Percentiles rank a stretch among this genome's conserved stretches.
phyloP scores from a whole-genome alignment of 2,329 filamentous ascomycete species.

The Hymenoscyphus linearis region DNA sequence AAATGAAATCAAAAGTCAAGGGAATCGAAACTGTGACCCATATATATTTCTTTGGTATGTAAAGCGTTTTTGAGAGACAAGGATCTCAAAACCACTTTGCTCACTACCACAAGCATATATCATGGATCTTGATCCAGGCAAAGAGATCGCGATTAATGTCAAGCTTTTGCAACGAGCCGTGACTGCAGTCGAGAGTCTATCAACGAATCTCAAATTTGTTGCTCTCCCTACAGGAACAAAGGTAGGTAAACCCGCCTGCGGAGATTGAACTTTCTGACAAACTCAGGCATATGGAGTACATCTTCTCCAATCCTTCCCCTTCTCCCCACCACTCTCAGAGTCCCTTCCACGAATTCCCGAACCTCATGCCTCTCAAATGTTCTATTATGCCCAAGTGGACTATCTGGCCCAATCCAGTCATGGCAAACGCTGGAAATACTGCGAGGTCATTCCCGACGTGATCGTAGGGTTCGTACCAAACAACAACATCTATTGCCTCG shows the following conservation, averaged over 20 bases:
- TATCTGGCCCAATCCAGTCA: conserved; percentile 31
- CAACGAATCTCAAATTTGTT: conserved; percentile 36
- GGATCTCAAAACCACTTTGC: neutral
- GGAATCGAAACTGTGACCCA: conserved; percentile 37
- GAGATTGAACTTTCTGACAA: neutral
- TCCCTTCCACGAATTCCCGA: conserved; percentile 37
- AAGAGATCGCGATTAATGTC: conserved; percentile 32
- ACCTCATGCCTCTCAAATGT: conserved; percentile 39
- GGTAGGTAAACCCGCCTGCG: neutral
- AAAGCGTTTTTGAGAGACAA: neutral
- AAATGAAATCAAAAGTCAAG: conserved; percentile 28
- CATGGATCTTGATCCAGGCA: conserved; percentile 11
- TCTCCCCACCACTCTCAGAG: conserved; percentile 36
- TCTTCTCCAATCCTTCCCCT: conserved; percentile 21
- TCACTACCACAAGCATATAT: conserved; percentile 14
- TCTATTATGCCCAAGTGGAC: conserved; percentile 43
- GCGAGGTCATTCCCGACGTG: conserved; percentile 39
- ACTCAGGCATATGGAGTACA: conserved; percentile 32
- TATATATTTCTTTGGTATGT: conserved; percentile 35
- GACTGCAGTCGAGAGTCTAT: conserved; percentile 34
- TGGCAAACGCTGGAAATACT: conserved; percentile 40
- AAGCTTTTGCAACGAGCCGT: conserved; percentile 37
- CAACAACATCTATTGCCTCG: conserved; percentile 39
- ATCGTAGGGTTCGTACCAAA: conserved; percentile 41
- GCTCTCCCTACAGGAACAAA: conserved; percentile 40